Evolutionary conservation across 768 basidiomycete genomes (phyloP).

Genomic region (Lactarius sp.): DNA sequence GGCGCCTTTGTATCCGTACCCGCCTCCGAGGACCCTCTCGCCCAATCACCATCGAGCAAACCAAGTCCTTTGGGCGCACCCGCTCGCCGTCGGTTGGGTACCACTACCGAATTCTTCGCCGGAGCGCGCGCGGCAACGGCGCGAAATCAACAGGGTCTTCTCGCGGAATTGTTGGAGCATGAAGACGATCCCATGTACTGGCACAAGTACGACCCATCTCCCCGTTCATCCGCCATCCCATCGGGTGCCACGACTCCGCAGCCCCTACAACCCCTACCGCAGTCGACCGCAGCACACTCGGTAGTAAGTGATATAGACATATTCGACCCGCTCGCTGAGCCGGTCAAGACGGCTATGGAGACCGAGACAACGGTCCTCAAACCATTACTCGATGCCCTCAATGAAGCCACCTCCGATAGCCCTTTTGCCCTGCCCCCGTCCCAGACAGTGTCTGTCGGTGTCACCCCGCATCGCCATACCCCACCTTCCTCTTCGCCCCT

Average conservation of each 20-base stretch:
- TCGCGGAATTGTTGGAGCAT: constrained; percentile 60
- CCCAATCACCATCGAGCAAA: background rate
- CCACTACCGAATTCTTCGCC: constrained; percentile 40
- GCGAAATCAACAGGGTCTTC: constrained; percentile 45
- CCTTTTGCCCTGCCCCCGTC: constrained; percentile 2
- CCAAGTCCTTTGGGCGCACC: background rate
- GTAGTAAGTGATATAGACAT: background rate
- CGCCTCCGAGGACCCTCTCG: constrained; percentile 48
- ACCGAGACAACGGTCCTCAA: background rate
- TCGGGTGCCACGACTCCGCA: constrained; percentile 21
- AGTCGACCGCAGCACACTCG: background rate
- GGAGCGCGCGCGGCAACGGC: constrained; percentile 52
- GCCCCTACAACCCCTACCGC: constrained; percentile 12
- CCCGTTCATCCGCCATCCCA: background rate
- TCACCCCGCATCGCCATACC: constrained; percentile 13
- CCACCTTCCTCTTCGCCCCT: constrained; percentile 17
- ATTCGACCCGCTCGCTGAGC: background rate
- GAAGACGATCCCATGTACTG: constrained; percentile 69
- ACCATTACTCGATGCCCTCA: constrained; percentile 20
- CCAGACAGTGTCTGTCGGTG: constrained; percentile 1
- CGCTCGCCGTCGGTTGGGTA: background rate
- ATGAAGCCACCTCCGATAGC: constrained; percentile 17
- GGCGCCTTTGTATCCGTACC: constrained; percentile 59
- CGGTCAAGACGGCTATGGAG: background rate
- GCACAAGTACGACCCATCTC: constrained; percentile 8